A percentile compares a stretch with the other conserved stretches of the same genome.
phyloP scores from a whole-genome alignment of 169 alveolate genomes.

The Plasmodium knowlesi region DNA sequence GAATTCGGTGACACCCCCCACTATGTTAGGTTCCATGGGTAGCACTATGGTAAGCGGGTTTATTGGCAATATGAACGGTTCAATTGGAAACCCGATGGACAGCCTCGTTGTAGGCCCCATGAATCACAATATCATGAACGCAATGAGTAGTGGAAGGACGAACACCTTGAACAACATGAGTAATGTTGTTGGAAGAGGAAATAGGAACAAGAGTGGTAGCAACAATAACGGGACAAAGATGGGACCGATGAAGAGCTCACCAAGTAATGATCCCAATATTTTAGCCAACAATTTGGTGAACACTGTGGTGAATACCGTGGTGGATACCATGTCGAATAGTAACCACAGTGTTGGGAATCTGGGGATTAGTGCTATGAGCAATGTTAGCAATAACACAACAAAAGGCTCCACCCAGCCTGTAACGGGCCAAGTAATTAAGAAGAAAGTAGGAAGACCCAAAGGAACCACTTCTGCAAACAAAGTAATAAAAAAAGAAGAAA shows the following conservation, averaged over 20 bases:
- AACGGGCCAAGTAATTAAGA: neutral
- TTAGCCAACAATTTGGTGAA: neutral
- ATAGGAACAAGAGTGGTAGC: neutral
- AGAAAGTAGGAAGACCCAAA: constrained; percentile 66
- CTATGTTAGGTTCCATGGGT: neutral
- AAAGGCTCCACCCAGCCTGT: neutral
- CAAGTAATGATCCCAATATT: neutral
- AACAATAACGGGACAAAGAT: neutral
- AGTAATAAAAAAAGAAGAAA: constrained; percentile 68
- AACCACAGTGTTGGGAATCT: neutral
- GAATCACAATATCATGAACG: neutral
- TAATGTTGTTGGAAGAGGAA: neutral
- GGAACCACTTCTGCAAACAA: constrained; percentile 48
- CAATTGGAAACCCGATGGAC: neutral
- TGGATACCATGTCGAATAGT: neutral
- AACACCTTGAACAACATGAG: neutral
- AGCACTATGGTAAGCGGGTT: neutral
- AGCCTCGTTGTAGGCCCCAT: neutral
- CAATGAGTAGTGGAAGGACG: neutral
- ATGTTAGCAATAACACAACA: neutral
- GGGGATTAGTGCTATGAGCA: neutral
- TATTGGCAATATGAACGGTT: neutral
- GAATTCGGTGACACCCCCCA: neutral
- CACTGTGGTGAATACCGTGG: neutral
- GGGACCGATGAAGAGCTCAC: neutral